Evolutionary conservation across 176 grass and related monocot genomes (phyloP).

Genomic region (maize (Zea mays)): DNA sequence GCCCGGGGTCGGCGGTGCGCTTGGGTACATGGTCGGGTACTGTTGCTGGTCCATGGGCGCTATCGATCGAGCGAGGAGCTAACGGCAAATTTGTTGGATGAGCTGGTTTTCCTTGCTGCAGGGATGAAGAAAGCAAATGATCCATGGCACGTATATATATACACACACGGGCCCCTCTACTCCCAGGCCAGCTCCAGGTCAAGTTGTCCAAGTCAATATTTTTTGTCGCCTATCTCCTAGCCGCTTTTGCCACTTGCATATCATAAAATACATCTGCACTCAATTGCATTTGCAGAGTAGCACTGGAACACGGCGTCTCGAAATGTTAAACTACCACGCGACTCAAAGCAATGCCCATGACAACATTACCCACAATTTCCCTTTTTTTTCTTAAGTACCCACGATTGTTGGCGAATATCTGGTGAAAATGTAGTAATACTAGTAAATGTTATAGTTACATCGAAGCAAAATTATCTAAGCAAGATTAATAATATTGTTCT

Average conservation of each 20-base stretch:
- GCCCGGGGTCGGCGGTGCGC: slow-evolving; percentile 12
- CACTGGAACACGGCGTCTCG: background rate
- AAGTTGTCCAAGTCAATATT: slow-evolving; percentile 5
- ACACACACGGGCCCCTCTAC: background rate
- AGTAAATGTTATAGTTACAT: no score
- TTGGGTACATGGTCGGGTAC: slow-evolving; percentile 10
- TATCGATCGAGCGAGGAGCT: background rate
- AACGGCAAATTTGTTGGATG: background rate
- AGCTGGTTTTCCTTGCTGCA: no score
- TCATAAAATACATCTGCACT: background rate
- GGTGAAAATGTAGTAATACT: no score
- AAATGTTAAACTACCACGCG: background rate
- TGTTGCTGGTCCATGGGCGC: background rate
- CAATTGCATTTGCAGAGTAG: background rate
- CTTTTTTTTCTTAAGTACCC: no score
- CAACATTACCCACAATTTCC: no score
- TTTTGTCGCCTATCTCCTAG: background rate
- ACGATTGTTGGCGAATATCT: no score
- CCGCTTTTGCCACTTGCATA: slow-evolving; percentile 4
- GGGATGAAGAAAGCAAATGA: no score
- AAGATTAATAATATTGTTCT: no score
- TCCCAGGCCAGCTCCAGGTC: background rate
- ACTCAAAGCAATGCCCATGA: background rate
- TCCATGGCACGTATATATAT: no score
- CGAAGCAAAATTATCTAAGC: no score